Evolutionary conservation across 805 yeast species (phyloP).

Genomic region (Spathaspora sp.): DNA sequence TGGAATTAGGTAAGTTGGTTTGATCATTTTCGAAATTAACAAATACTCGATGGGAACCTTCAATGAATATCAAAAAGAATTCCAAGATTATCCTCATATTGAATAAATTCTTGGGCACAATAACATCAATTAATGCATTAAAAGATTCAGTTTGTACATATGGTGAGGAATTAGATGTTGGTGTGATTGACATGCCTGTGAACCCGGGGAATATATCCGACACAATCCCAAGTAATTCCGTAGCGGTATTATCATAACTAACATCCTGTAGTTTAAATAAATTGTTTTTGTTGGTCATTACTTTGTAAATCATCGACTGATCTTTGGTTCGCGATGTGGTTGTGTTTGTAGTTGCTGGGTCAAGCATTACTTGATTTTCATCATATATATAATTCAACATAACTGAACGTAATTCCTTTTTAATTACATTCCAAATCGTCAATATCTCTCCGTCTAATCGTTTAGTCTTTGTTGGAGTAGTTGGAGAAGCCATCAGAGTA

Average conservation of each 20-base stretch:
- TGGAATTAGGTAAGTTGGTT: conserved; percentile 4
- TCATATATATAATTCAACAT: conserved; percentile 33
- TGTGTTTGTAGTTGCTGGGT: background rate
- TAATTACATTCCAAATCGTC: conserved; percentile 27
- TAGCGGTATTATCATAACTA: conserved; percentile 19
- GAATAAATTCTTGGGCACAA: conserved; percentile 68
- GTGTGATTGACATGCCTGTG: background rate
- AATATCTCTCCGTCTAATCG: background rate
- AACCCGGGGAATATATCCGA: conserved; percentile 74
- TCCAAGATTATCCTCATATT: conserved; percentile 79
- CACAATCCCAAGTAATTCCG: conserved; percentile 33
- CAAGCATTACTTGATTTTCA: conserved; percentile 7
- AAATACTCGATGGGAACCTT: conserved; percentile 45
- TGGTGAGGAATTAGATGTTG: conserved; percentile 18
- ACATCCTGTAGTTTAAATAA: conserved; percentile 33
- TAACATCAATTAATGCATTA: conserved; percentile 53
- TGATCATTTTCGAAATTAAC: conserved; percentile 10
- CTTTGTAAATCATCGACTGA: conserved; percentile 2
- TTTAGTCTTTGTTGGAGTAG: background rate
- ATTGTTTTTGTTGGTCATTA: conserved; percentile 18
- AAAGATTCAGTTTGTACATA: conserved; percentile 61
- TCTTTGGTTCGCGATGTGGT: background rate
- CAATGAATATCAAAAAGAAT: conserved; percentile 64
- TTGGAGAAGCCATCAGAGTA: background rate
- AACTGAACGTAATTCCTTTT: conserved; percentile 28